A percentile compares a stretch with the other conserved stretches of the same genome.
Conservation (phyloP, 805 yeast genomes). For the Starmerella gropengiesseri region DNA sequence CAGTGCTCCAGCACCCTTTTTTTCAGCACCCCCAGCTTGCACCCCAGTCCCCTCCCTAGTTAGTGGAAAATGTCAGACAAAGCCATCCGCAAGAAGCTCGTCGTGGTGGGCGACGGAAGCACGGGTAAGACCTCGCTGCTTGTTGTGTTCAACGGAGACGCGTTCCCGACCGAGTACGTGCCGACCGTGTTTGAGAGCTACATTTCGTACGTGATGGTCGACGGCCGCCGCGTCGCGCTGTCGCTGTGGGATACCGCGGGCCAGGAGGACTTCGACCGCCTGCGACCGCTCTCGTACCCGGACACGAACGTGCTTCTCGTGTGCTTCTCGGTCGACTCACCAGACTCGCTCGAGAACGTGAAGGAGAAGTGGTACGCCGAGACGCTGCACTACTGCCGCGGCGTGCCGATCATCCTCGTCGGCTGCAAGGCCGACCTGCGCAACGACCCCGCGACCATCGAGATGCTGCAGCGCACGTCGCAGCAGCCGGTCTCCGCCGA, state of each 20-base stretch:
- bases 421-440: slow-evolving; percentile 89
- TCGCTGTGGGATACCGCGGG: slow-evolving; percentile 99
- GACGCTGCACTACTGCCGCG: slow-evolving; percentile 86
- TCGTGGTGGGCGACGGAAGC: slow-evolving; percentile 95
- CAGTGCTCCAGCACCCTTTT: too few relatives aligned
- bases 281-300: slow-evolving; percentile 84
- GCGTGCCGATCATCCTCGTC: slow-evolving; percentile 82
- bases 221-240: slow-evolving; percentile 83
- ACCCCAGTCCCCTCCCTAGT: too few relatives aligned
- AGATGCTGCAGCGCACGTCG: slow-evolving; percentile 59
- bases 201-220: slow-evolving; percentile 90
- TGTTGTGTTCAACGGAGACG: slow-evolving; percentile 74
- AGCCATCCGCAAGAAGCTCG: slow-evolving; percentile 45
- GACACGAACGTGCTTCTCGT: slow-evolving; percentile 85
- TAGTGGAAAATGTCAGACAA: slow-evolving; percentile 23
- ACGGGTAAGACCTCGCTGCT: slow-evolving; percentile 92
- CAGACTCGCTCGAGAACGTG: slow-evolving; percentile 86
- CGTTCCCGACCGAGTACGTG: slow-evolving; percentile 87
- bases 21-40: too few relatives aligned
- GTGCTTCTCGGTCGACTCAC: slow-evolving; percentile 83
- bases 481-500: slow-evolving; percentile 71
- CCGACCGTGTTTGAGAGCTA: slow-evolving; percentile 97
- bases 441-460: slow-evolving; percentile 67
- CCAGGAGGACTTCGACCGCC: slow-evolving; percentile 92
- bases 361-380: slow-evolving; percentile 95